Percentiles rank a stretch among this genome's conserved stretches.
Evolutionary conservation across 805 yeast genomes (phyloP).

Genomic region (Wickerhamiella dianesei): DNA sequence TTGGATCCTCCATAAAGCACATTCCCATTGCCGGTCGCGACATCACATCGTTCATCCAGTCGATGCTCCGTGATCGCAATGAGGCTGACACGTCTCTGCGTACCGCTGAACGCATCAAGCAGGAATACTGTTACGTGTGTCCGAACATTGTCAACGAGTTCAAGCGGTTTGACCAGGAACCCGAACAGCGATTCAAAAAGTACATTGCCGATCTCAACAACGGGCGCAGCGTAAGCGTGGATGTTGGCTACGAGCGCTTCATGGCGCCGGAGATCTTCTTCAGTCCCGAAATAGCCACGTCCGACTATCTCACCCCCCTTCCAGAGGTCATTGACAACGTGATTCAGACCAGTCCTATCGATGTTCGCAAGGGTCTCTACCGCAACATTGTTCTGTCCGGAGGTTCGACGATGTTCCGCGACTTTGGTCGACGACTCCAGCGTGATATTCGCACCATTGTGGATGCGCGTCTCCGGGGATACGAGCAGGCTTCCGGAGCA

Average conservation of each 20-base stretch:
- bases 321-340: conserved; percentile 95
- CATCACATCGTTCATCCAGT: conserved; percentile 86
- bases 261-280: conserved; percentile 98
- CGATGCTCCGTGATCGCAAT: conserved; percentile 89
- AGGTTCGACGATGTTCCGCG: conserved; percentile 98
- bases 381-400: conserved; percentile 92
- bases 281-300: conserved; percentile 92
- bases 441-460: conserved; percentile 83
- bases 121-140: conserved; percentile 91
- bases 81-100: conserved; percentile 85
- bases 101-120: conserved; percentile 95
- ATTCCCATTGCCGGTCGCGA: conserved; percentile 99
- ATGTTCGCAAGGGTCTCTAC: conserved; percentile 92
- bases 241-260: conserved; percentile 94
- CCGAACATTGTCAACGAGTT: conserved; percentile 97
- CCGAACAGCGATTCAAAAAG: conserved; percentile 77
- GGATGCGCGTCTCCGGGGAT: conserved; percentile 69
- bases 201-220: conserved; percentile 59
- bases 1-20: conserved; percentile 93
- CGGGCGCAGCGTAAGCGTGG: conserved; percentile 56
- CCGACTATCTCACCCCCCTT: conserved; percentile 89
- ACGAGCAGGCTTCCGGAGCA: conserved; percentile 56
- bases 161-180: conserved; percentile 83
- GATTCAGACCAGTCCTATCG: conserved; percentile 90
- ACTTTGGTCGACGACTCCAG: conserved; percentile 93